Evolutionary conservation across 768 basidiomycete genomes (phyloP), one percentile per base, ranked within the genome.

Genomic region (Pisolithus orientalis): DNA sequence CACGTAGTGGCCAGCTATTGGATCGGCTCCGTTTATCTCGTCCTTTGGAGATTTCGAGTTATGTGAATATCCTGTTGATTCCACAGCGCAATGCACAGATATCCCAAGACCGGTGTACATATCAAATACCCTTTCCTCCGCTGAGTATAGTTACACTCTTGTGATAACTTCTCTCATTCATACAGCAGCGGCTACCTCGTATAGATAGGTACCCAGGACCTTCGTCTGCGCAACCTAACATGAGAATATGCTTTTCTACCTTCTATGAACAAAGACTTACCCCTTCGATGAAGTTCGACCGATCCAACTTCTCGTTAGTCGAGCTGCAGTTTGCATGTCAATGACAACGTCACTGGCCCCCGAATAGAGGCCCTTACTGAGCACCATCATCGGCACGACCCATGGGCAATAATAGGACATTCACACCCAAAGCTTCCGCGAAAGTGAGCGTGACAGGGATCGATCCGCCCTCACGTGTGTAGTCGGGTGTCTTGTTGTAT

Each of bases 281-380:
- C 60, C 84, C 87, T 64, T 85, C 71, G 58, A 91, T 83, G 67
- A 85, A 95, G 72, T 97, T 95, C 38, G 80, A 82, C 48, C 71
- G 78, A 70, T 96, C 92, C 45, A 96, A 75, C 68, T 95, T 96
- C 77, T 95, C 93, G 65, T 92, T 92, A n/a, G 87, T 89, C 27
- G 87, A 89, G 68, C 87, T 88, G 24, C 24, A 21, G 21, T 29
- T 46, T 17, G 25, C 21, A 28, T 37, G 6, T 54, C 29, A 51
- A 49, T 13, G 21, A 17, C 24, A 13, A 16, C 28, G 9, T 21
- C 44, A 10, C 24, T 10, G 29, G 9, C 2, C 2, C 4, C 44
- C 31, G 5, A 43, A 37, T 31, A 44, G 31, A 42, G 1, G 28
- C 2, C 79, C 87, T 59, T 65, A 90, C 84, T 90, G 90, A 40